These are phyloP conservation scores for Casuarina glauca DNA, from an alignment of 306 rosid species.

Conservation along the genomic window DNA sequence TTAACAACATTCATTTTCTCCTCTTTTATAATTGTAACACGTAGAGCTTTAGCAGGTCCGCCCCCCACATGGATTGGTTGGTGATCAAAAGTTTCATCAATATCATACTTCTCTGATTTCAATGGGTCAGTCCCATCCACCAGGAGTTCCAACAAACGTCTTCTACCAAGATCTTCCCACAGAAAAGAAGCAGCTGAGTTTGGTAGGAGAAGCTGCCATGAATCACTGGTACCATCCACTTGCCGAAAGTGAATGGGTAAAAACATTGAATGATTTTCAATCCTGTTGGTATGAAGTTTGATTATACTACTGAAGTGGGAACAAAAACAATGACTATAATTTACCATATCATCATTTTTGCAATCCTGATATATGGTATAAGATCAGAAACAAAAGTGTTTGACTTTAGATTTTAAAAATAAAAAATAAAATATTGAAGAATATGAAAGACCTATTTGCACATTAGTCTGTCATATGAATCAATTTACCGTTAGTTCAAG, in stretches of 20 bases:
- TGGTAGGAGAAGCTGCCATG: slow-evolving; percentile 87
- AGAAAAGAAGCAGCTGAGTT: slow-evolving; percentile 77
- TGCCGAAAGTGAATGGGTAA: slow-evolving; percentile 86
- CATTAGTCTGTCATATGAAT: not conserved
- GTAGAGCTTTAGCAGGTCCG: slow-evolving; percentile 71
- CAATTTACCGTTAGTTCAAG: not conserved
- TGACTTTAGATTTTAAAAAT: not conserved
- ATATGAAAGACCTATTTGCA: not conserved
- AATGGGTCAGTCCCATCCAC: slow-evolving; percentile 73
- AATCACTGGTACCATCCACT: slow-evolving; percentile 72
- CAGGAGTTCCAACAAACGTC: slow-evolving; percentile 69
- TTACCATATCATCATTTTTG: too few relatives aligned
- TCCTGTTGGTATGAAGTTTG: slow-evolving; percentile 52
- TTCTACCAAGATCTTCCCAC: slow-evolving; percentile 99
- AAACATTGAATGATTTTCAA: slow-evolving; percentile 89
- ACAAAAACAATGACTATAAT: not conserved
- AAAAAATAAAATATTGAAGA: not conserved
- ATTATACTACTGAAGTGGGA: slow-evolving; percentile 9
- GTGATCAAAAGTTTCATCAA: slow-evolving; percentile 86
- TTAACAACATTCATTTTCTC: slow-evolving; percentile 75
- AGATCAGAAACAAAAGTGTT: not conserved
- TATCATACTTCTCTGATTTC: slow-evolving; percentile 71
- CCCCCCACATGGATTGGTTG: slow-evolving; percentile 53
- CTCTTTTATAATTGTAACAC: slow-evolving; percentile 74
- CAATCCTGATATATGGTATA: not conserved